Base-by-base conservation (phyloP, 805 yeast species). In the Wickerhamiella siamensis region DNA sequence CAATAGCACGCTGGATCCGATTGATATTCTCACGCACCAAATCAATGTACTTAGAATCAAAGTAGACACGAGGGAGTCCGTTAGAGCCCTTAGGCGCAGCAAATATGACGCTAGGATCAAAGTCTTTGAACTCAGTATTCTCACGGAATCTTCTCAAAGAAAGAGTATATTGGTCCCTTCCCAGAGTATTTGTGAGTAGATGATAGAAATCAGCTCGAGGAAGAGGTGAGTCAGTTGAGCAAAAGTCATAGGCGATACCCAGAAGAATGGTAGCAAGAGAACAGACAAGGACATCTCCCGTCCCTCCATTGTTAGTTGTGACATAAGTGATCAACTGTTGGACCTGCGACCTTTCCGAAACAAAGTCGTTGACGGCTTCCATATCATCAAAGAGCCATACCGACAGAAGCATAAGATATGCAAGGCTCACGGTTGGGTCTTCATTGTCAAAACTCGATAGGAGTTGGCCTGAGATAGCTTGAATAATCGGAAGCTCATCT, bases 31-130 rank as follows among this genome's bases (percentile, higher is more conserved):
- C 91, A 47, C 75, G 76, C 34, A 91, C 62, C 40, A 86, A 62
- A 3, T 63, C 64, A 3, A 82, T 75, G 55, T 83, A 83, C 2
- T 67, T 60, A 0, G 71, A 56, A 44, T 77, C 79, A 54, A 91
- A 79, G 52, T 71, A 84, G 1, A 88, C 80, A 44, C 75, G 74
- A 0, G 97, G 98, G 33, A 88, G 68, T 1, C 98, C 98, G 1
- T 94, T 76, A 2, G 75, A 78, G 55, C 84, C 95, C 47, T 72
- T 70, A 3, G 66, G 65, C 2, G 77, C 72, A 15, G 66, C 63
- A 19, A 72, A 58, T 21, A 73, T 63, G 18, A 65, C 63, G 12
- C 24, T 21, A 8, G 48, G 47, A 9, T 50, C 52, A 47, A 72
- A 79, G 42, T 72, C 70, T 8, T 71, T 66, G 51, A 84, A 75